Percentiles rank a stretch among this genome's conserved stretches.
Evolutionary conservation across 2,329 filamentous ascomycete species (phyloP).

Genomic region (Aspergillus sp.): DNA sequence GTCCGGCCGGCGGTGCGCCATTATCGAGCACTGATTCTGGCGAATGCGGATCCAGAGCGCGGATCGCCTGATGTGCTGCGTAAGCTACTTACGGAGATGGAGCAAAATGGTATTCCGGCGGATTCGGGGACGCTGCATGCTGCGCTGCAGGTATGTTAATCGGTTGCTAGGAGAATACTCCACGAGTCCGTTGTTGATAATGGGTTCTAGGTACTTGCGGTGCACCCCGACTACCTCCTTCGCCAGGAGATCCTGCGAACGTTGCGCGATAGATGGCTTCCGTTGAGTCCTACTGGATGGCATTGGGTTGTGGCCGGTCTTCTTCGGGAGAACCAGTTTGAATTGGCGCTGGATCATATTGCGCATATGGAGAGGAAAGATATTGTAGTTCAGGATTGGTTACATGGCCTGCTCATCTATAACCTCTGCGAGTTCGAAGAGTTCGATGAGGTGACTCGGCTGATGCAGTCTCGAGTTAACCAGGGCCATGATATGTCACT

Average conservation of each 20-base stretch:
- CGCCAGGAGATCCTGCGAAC: conserved; percentile 64
- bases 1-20: conserved; percentile 32
- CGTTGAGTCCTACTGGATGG: conserved; percentile 54
- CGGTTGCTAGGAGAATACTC: not conserved
- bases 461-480: conserved; percentile 56
- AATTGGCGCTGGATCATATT: conserved; percentile 66
- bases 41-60: conserved; percentile 56
- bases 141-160: conserved; percentile 54
- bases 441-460: conserved; percentile 65
- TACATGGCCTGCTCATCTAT: conserved; percentile 71
- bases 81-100: conserved; percentile 67
- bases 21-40: conserved; percentile 69
- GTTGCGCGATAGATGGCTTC: conserved; percentile 60
- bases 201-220: conserved; percentile 54
- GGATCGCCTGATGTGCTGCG: conserved; percentile 62
- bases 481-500: conserved; percentile 43
- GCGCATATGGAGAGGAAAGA: conserved; percentile 57
- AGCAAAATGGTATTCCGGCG: conserved; percentile 51
- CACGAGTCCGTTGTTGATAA: not conserved
- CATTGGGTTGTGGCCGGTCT: conserved; percentile 66
- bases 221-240: conserved; percentile 79
- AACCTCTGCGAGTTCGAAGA: conserved; percentile 65
- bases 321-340: conserved; percentile 73
- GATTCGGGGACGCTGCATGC: conserved; percentile 65
- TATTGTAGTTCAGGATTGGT: conserved; percentile 58